Evolutionary conservation across 2,329 filamentous ascomycete species (phyloP).

Genomic region (Ophiostoma piceae): DNA sequence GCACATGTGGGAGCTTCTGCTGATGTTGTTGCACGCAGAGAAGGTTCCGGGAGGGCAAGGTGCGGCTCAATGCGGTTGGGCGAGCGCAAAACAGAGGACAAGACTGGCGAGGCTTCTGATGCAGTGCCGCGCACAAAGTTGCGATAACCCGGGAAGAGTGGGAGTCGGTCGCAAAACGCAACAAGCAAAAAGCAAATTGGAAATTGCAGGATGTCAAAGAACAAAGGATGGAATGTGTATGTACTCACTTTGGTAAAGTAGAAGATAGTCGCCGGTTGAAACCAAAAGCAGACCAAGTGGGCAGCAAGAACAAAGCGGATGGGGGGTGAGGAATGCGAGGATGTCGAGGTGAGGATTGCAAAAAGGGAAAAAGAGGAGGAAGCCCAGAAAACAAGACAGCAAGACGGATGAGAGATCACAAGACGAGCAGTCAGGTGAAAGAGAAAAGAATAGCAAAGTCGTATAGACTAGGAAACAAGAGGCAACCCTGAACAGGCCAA

Average conservation of each 20-base stretch:
- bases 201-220: neutral
- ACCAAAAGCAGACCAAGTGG: constrained; percentile 10
- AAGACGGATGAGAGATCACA: neutral
- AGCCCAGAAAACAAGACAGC: neutral
- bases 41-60: constrained; percentile 2
- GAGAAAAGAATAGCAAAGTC: neutral
- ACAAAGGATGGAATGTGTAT: neutral
- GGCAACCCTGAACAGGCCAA: constrained; percentile 19
- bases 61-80: neutral
- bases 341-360: neutral
- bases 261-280: constrained; percentile 11
- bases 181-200: neutral
- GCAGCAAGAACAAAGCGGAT: constrained; percentile 8
- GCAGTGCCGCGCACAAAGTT: neutral
- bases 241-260: constrained; percentile 10
- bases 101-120: neutral
- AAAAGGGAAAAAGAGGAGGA: constrained; percentile 6
- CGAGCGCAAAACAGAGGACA: constrained; percentile 11
- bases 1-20: constrained; percentile 15
- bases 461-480: constrained; percentile 13
- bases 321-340: constrained; percentile 9
- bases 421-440: neutral
- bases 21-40: constrained; percentile 5
- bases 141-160: neutral
- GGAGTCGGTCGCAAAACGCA: neutral